Evolutionary conservation across 2,329 filamentous ascomycete species (phyloP).

Genomic region (Plectosphaerella plurivora): DNA sequence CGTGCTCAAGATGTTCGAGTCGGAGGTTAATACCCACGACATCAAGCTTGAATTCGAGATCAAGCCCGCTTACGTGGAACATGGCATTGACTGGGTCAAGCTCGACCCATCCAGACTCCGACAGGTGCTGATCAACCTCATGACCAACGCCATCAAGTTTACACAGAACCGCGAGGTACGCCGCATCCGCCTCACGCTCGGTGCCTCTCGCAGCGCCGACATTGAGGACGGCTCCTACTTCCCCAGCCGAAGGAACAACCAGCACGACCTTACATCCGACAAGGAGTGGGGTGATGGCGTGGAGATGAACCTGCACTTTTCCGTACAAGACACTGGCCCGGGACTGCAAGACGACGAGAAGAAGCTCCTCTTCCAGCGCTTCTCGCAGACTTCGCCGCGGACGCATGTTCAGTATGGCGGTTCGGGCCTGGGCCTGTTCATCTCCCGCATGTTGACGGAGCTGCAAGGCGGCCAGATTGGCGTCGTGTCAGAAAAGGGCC

Average conservation of each 20-base stretch:
- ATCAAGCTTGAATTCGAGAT: conserved; percentile 68
- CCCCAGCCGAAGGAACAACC: conserved; percentile 35
- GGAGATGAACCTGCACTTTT: conserved; percentile 67
- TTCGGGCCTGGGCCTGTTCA: conserved; percentile 68
- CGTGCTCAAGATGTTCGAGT: conserved; percentile 75
- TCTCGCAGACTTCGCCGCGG: conserved; percentile 63
- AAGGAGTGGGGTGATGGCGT: conserved; percentile 69
- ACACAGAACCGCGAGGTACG: conserved; percentile 56
- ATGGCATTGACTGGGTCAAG: conserved; percentile 67
- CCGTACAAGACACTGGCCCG: conserved; percentile 68
- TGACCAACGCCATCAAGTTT: conserved; percentile 64
- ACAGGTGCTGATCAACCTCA: conserved; percentile 73
- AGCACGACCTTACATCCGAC: conserved; percentile 43
- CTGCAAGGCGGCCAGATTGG: conserved; percentile 76
- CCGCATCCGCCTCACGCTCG: conserved; percentile 60
- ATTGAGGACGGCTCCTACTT: conserved; percentile 39
- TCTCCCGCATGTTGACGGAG: conserved; percentile 70
- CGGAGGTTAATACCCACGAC: conserved; percentile 66
- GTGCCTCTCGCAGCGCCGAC: conserved; percentile 51
- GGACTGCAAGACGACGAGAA: conserved; percentile 61
- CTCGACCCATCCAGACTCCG: conserved; percentile 71
- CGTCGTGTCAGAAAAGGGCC: conserved; percentile 60
- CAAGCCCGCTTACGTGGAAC: conserved; percentile 60
- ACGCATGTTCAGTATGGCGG: conserved; percentile 72
- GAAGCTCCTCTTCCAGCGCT: conserved; percentile 63